Percentiles rank a stretch among this genome's conserved stretches.
phyloP scores from a whole-genome alignment of 2,329 filamentous ascomycete species.

The Leptographium wingfieldii region DNA sequence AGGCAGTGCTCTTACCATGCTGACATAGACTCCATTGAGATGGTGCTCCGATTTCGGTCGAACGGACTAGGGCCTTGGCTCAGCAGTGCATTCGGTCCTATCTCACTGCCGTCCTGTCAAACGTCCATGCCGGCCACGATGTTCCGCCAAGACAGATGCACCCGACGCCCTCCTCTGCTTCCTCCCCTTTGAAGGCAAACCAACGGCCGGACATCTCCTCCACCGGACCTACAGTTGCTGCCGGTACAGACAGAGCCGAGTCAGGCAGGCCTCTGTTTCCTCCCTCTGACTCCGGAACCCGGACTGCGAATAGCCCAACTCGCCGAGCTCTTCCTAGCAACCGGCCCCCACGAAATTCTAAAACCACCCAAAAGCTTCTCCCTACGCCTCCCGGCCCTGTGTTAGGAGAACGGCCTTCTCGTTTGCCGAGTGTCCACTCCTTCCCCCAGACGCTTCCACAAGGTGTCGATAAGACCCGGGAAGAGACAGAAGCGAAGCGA shows the following conservation, averaged over 20 bases:
- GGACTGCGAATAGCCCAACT: background rate
- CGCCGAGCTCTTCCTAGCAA: background rate
- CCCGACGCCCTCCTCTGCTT: background rate
- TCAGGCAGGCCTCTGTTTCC: background rate
- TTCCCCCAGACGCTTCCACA: conserved; percentile 1
- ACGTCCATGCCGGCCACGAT: background rate
- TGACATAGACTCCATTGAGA: background rate
- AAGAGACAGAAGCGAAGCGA: conserved; percentile 30
- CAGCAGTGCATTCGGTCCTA: conserved; percentile 26
- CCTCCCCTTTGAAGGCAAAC: background rate
- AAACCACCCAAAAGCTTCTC: background rate
- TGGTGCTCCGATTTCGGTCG: conserved; percentile 36
- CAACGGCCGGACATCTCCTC: background rate
- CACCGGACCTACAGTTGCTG: background rate
- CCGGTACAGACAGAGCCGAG: background rate
- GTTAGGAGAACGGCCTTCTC: background rate
- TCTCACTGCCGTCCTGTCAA: conserved; percentile 13
- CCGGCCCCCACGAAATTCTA: background rate
- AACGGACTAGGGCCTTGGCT: conserved; percentile 42
- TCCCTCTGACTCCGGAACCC: background rate
- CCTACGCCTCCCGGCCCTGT: background rate
- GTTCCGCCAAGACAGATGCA: background rate
- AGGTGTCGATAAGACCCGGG: background rate
- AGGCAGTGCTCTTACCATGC: background rate
- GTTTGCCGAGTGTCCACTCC: conserved; percentile 8